These are phyloP conservation scores for Alternaria sp. DNA, from an alignment of 2,329 filamentous ascomycete species.

Conservation along the genomic window DNA sequence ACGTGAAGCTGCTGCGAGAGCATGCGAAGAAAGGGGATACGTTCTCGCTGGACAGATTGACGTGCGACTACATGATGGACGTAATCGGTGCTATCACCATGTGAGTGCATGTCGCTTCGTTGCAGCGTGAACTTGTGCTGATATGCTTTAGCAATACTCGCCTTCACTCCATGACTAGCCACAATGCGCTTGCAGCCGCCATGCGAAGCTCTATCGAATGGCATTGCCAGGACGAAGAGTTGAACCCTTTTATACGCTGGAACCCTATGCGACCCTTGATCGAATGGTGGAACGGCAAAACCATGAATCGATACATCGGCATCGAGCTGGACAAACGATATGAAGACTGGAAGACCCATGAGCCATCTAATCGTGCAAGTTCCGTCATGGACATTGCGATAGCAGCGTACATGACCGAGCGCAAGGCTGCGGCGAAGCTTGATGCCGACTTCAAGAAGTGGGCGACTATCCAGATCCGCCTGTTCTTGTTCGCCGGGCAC, in stretches of 20 bases:
- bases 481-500: constrained; percentile 45
- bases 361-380: neutral
- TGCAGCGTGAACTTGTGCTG: neutral
- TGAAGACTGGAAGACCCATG: too few relatives aligned
- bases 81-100: neutral
- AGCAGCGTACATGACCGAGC: constrained; percentile 18
- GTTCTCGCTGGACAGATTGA: constrained; percentile 9
- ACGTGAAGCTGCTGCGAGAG: constrained; percentile 6
- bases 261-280: constrained; percentile 14
- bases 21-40: constrained; percentile 5
- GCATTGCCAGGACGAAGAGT: constrained; percentile 10
- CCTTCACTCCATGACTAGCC: constrained; percentile 23
- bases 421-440: constrained; percentile 13
- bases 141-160: constrained; percentile 6
- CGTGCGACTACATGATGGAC: constrained; percentile 16
- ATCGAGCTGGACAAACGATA: too few relatives aligned
- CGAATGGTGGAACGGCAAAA: constrained; percentile 20
- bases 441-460: constrained; percentile 32
- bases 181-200: constrained; percentile 15
- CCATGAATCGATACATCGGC: constrained; percentile 12
- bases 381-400: constrained; percentile 25
- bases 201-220: constrained; percentile 16
- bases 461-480: constrained; percentile 7
- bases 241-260: constrained; percentile 21
- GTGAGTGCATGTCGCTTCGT: neutral